Percentiles rank a stretch among this genome's conserved stretches.
These are phyloP conservation scores for Mycena belliarum DNA, from an alignment of 768 basidiomycete genomes.

Conservation along the genomic window DNA sequence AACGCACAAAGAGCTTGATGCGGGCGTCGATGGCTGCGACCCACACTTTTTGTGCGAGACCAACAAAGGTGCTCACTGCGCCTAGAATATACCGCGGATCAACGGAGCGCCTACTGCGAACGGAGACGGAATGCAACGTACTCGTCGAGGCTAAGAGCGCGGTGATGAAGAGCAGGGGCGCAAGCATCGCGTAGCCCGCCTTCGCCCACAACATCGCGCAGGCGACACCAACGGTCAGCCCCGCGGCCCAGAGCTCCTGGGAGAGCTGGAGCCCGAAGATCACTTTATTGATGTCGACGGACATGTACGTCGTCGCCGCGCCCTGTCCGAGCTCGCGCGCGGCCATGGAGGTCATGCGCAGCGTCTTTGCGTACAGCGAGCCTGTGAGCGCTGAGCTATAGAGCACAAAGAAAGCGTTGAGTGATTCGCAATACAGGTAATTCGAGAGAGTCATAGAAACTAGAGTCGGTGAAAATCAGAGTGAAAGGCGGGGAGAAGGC, in stretches of 20 bases:
- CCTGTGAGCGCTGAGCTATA: conserved; percentile 7
- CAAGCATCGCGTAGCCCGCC: conserved; percentile 13
- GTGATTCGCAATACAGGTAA: background rate
- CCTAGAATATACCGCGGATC: background rate
- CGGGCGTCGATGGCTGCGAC: conserved; percentile 8
- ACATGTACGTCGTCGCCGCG: conserved; percentile 13
- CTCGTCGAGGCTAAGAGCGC: conserved; percentile 3
- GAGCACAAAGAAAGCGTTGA: conserved; percentile 6
- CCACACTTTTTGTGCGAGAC: conserved; percentile 9
- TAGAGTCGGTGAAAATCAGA: background rate
- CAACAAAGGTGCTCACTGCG: conserved; percentile 3
- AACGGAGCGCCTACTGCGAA: background rate
- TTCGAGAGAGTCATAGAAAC: background rate
- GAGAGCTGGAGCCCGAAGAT: conserved; percentile 2
- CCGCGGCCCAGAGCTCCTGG: conserved; percentile 14
- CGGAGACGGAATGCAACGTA: background rate
- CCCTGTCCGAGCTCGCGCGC: conserved; percentile 4
- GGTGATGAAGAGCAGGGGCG: conserved; percentile 10
- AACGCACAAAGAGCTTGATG: conserved; percentile 16
- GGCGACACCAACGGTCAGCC: conserved; percentile 8
- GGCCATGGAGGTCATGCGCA: background rate
- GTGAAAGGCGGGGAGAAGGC: background rate
- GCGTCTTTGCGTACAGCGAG: conserved; percentile 4
- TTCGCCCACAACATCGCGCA: conserved; percentile 13
- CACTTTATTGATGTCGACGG: conserved; percentile 13